Evolutionary conservation across 331 rosid genomes (phyloP).

Genomic region (Rosa hybrid): DNA sequence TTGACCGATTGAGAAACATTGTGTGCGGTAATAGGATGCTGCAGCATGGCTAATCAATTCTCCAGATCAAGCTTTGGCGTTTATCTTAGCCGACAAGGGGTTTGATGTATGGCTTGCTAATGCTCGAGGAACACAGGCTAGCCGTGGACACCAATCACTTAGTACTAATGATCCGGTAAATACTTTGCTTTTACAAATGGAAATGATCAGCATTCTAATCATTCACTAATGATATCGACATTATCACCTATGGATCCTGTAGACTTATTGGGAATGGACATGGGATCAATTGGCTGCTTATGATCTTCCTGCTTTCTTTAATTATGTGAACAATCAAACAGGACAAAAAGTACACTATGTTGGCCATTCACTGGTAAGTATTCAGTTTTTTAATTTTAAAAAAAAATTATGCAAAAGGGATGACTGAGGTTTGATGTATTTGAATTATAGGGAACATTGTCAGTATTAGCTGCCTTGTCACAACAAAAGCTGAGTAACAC

Average conservation of each 20-base stretch:
- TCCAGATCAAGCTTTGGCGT: conserved; percentile 67
- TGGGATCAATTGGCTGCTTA: conserved; percentile 81
- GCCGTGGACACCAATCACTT: conserved; percentile 55
- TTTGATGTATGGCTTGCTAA: conserved; percentile 85
- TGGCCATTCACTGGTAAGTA: conserved; percentile 78
- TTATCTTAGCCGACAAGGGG: conserved; percentile 73
- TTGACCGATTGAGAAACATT: neutral
- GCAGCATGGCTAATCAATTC: conserved; percentile 65
- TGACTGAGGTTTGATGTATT: neutral
- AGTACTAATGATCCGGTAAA: conserved; percentile 41
- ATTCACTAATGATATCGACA: neutral
- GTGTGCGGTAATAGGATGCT: conserved; percentile 56
- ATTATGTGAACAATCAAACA: conserved; percentile 63
- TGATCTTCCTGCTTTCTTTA: conserved; percentile 71
- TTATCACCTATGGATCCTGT: neutral
- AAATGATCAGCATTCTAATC: neutral
- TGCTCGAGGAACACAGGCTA: conserved; percentile 70
- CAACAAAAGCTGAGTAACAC: conserved; percentile 43
- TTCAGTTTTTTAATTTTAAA: neutral
- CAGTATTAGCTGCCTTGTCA: conserved; percentile 75
- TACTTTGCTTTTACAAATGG: conserved; percentile 10
- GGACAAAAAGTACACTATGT: conserved; percentile 70
- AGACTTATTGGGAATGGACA: conserved; percentile 87
- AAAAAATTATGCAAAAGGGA: neutral
- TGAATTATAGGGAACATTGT: conserved; percentile 72